These are phyloP conservation scores for Sugiyamaella japonica DNA, from an alignment of 1,139 yeast species.

Conservation along the genomic window DNA sequence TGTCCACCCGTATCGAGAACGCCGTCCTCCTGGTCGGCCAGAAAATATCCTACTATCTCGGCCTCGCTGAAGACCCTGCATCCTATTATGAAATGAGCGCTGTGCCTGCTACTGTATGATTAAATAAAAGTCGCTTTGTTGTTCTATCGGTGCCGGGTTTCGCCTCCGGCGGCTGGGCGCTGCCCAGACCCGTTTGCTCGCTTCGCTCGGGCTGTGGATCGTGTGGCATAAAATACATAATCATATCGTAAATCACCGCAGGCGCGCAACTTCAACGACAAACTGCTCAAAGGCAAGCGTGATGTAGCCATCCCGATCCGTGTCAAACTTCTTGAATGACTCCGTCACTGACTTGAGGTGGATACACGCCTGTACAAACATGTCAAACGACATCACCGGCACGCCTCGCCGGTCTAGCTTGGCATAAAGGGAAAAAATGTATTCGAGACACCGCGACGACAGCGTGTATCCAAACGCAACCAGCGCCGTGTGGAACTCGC, in stretches of 20 bases:
- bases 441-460: slow-evolving; percentile 60
- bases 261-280: slow-evolving; percentile 54
- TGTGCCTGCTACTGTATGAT: not conserved
- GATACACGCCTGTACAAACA: slow-evolving; percentile 77
- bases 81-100: slow-evolving; percentile 4
- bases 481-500: slow-evolving; percentile 67
- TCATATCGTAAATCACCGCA: slow-evolving; percentile 1
- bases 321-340: slow-evolving; percentile 73
- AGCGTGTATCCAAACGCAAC: slow-evolving; percentile 70
- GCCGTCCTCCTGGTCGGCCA: slow-evolving; percentile 1
- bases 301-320: slow-evolving; percentile 74
- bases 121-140: too few species aligned
- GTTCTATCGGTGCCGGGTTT: not conserved
- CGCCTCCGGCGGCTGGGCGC: not conserved
- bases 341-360: slow-evolving; percentile 77
- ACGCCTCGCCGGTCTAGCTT: slow-evolving; percentile 46
- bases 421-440: slow-evolving; percentile 61
- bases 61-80: slow-evolving; percentile 1
- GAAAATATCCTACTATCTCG: not conserved
- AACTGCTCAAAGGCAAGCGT: slow-evolving; percentile 78
- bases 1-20: slow-evolving; percentile 3
- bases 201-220: not conserved
- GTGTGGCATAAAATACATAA: not conserved
- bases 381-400: slow-evolving; percentile 72
- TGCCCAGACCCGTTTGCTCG: slow-evolving; percentile 1